Percentiles rank a stretch among this genome's conserved stretches.
Evolutionary conservation across 1,139 yeast species (phyloP).

Genomic region (Schizosaccharomyces versatilis): DNA sequence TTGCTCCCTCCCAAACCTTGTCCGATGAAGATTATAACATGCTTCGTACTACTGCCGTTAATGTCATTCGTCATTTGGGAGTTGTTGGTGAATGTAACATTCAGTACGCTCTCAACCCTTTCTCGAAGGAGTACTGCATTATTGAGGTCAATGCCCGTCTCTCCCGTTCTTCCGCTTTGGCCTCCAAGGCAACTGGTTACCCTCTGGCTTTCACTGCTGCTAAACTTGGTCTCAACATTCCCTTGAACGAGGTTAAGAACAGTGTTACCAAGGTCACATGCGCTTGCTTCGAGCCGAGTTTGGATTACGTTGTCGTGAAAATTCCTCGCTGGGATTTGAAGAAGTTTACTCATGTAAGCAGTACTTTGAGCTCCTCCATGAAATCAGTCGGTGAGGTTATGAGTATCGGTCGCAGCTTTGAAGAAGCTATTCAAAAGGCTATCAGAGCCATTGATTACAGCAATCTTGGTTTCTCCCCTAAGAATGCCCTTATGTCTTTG

Average conservation of each 20-base stretch:
- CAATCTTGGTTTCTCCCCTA: constrained; percentile 60
- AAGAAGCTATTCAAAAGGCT: constrained; percentile 95
- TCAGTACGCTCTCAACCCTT: constrained; percentile 89
- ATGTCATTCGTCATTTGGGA: constrained; percentile 90
- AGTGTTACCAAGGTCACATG: constrained; percentile 91
- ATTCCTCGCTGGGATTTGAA: constrained; percentile 96
- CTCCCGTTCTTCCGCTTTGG: constrained; percentile 91
- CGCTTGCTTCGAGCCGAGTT: constrained; percentile 90
- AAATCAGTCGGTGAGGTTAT: constrained; percentile 97
- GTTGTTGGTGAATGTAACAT: constrained; percentile 98
- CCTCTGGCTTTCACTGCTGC: constrained; percentile 98
- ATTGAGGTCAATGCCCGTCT: constrained; percentile 95
- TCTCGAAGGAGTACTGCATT: constrained; percentile 83
- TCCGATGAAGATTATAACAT: constrained; percentile 94
- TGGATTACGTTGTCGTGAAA: constrained; percentile 90
- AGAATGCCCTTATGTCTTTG: constrained; percentile 32
- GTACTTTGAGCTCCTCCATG: constrained; percentile 89
- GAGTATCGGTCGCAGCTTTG: constrained; percentile 96
- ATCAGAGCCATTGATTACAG: constrained; percentile 92
- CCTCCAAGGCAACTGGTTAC: constrained; percentile 95
- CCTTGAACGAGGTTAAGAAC: constrained; percentile 84
- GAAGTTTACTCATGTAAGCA: constrained; percentile 82
- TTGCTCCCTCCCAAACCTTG: constrained; percentile 93
- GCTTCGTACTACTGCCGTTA: constrained; percentile 93
- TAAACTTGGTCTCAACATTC: constrained; percentile 81